phyloP scores from a whole-genome alignment of 2,329 filamentous ascomycete species.

The Aureobasidium pullulans region DNA sequence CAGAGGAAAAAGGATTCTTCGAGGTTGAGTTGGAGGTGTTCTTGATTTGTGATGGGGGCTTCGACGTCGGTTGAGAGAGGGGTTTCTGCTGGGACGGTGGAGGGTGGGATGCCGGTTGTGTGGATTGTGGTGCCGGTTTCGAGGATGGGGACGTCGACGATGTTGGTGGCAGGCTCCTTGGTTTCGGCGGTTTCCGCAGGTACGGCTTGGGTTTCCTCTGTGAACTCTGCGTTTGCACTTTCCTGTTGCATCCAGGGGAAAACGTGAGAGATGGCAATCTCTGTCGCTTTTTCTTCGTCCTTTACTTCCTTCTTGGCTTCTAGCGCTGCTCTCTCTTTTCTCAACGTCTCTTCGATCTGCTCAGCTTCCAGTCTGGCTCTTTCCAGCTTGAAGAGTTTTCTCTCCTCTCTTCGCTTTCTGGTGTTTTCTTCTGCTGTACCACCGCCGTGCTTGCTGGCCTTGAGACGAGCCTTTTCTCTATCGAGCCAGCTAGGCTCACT shows the following conservation, averaged over 20 bases:
- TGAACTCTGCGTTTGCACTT: not conserved
- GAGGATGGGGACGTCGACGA: not conserved
- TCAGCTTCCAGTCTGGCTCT: conserved; percentile 82
- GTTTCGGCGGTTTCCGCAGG: not conserved
- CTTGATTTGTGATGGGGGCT: conserved; percentile 44
- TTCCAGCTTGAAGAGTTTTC: conserved; percentile 81
- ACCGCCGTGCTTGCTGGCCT: conserved; percentile 25
- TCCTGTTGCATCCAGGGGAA: conserved; percentile 15
- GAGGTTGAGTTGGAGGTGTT: conserved; percentile 84
- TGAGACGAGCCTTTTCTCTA: conserved; percentile 65
- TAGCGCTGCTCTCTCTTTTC: conserved; percentile 38
- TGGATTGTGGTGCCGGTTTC: not conserved
- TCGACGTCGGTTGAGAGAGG: not conserved
- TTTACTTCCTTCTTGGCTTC: not conserved
- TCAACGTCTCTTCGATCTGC: conserved; percentile 65
- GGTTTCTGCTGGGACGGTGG: not conserved
- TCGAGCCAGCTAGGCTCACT: conserved; percentile 93
- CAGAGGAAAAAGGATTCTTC: conserved; percentile 89
- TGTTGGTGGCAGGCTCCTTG: not conserved
- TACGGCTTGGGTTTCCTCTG: not conserved
- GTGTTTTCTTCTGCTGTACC: conserved; percentile 76
- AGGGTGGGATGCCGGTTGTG: not conserved
- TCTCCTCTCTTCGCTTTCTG: conserved; percentile 66
- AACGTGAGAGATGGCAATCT: conserved; percentile 5
- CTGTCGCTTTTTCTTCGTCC: not conserved